phyloP scores from a whole-genome alignment of 495 filamentous ascomycete species.

The Neurospora hispaniola region DNA sequence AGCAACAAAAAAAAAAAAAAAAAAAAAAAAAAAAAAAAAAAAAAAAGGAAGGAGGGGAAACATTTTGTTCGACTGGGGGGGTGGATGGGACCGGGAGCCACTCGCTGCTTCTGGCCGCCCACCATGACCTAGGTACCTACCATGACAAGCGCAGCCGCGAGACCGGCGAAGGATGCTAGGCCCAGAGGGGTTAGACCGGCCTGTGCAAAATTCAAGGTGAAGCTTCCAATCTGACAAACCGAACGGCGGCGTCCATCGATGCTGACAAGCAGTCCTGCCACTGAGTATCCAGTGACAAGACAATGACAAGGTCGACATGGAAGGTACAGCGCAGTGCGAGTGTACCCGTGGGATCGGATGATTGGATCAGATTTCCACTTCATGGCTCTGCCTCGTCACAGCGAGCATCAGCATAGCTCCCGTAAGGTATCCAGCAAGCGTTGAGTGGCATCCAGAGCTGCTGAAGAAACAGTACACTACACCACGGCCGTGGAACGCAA shows the following conservation, averaged over 20 bases:
- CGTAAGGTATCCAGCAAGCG: background rate
- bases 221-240: background rate
- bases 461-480: no score
- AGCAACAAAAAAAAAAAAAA: background rate
- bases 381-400: background rate
- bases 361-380: background rate
- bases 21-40: background rate
- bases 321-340: background rate
- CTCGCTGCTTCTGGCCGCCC: background rate
- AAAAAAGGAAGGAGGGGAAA: background rate
- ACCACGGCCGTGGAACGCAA: background rate
- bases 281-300: background rate
- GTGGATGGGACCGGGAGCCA: background rate
- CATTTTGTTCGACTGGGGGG: background rate
- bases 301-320: background rate
- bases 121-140: background rate
- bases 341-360: background rate
- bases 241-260: background rate
- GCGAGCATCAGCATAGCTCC: background rate
- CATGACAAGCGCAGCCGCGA: background rate
- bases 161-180: background rate
- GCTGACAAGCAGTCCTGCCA: background rate
- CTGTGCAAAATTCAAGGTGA: background rate
- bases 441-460: background rate
- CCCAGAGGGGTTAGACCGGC: background rate